Evolutionary conservation across 2,329 filamentous ascomycete species (phyloP), one percentile per base, ranked within the genome.

Genomic region (Drechslera avenae): DNA sequence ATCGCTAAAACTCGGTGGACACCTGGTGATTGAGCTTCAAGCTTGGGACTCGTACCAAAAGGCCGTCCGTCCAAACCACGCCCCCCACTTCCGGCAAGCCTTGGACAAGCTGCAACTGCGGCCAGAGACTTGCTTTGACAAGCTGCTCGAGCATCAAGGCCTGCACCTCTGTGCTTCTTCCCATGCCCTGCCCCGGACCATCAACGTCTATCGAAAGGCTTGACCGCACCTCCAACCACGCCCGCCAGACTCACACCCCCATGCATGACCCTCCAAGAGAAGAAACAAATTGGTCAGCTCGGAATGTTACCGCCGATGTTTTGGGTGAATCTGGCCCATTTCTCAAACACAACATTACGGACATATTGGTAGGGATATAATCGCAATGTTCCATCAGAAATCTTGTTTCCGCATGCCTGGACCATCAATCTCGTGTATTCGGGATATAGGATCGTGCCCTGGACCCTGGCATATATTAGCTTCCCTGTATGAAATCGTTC

Each of bases 11-110:
- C 34, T 56, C 13, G 67, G 66, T 47, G 71, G 71, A 21, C 59
- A 68, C 53, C 52, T 73, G 39, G 42, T 70, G 33, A 63, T 74
- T 34, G 71, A 74, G 52, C 42, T 72, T 48, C 72, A 74, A 50
- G 53, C 55, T 17, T 74, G 72, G 72, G 52, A 65, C 14, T 74
- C 71, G 23, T 74, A 74, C 51, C 56, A 69, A 48, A 72, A 67
- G 49, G 71, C 72, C 17, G 46, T 74, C 37, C 64, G 62, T 39
- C 63, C 63, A 35, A 65, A 63, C 26, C 65, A 61, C 16, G 66
- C 69, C 40, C 71, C 71, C 14, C 71, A 73, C 50, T 73, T 67
- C 49, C 39, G 37, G 10, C 54, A 66, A 9, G 63, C 59, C 46
- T 46, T 73, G 28, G 52, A 57, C 36, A 40, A 56, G 5, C 42